Percentiles rank a stretch among this genome's conserved stretches.
These are phyloP conservation scores for Candida sonorensis DNA, from an alignment of 805 yeast species.

Conservation along the genomic window DNA sequence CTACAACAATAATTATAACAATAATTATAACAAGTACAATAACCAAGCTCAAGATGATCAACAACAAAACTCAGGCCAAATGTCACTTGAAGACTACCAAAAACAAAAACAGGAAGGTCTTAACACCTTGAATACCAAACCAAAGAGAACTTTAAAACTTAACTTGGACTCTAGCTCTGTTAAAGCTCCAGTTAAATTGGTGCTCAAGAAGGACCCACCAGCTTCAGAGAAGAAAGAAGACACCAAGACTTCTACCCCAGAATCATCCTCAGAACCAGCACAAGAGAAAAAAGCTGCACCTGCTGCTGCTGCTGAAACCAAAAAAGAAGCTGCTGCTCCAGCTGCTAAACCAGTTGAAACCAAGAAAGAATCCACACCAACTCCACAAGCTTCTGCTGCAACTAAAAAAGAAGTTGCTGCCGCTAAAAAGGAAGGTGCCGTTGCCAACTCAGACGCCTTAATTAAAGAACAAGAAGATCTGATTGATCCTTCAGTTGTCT, in stretches of 20 bases:
- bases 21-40: slow-evolving; percentile 11
- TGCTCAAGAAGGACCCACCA: slow-evolving; percentile 25
- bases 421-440: slow-evolving; percentile 11
- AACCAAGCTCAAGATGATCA: slow-evolving; percentile 8
- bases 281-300: slow-evolving; percentile 20
- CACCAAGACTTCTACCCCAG: no score
- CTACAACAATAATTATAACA: slow-evolving; percentile 11
- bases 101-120: slow-evolving; percentile 49
- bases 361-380: slow-evolving; percentile 12
- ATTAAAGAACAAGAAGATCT: slow-evolving; percentile 70
- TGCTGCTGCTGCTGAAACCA: slow-evolving; percentile 20
- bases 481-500: slow-evolving; percentile 80
- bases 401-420: slow-evolving; percentile 5
- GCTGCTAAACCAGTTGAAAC: slow-evolving; percentile 10
- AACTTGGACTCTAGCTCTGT: slow-evolving; percentile 55
- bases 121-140: slow-evolving; percentile 40
- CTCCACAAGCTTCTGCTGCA: slow-evolving; percentile 12
- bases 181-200: slow-evolving; percentile 32
- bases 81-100: slow-evolving; percentile 80
- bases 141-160: slow-evolving; percentile 61
- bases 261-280: slow-evolving; percentile 23
- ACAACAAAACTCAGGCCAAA: slow-evolving; percentile 31
- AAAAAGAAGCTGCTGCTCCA: slow-evolving; percentile 12
- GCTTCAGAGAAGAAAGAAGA: slow-evolving; percentile 30
- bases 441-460: slow-evolving; percentile 41